A percentile compares a stretch with the other conserved stretches of the same genome.
Evolutionary conservation across 495 filamentous ascomycete genomes (phyloP).

Genomic region (Podospora pseudocomata): DNA sequence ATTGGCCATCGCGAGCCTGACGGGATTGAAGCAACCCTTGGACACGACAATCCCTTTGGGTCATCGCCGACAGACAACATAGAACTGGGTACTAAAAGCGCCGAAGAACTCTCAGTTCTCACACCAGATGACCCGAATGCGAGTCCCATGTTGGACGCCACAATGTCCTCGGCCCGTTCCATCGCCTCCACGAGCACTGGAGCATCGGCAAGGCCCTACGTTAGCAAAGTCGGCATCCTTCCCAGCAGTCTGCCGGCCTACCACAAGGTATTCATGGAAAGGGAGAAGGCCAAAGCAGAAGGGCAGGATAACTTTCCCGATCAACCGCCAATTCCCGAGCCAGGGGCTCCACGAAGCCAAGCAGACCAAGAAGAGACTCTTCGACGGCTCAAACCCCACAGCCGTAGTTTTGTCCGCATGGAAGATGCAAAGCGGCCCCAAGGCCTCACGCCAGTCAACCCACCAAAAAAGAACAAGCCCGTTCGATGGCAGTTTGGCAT

Average conservation of each 20-base stretch:
- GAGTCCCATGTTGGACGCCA: constrained; percentile 35
- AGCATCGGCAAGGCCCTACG: constrained; percentile 50
- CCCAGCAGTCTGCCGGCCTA: constrained; percentile 87
- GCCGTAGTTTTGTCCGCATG: constrained; percentile 56
- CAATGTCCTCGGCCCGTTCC: constrained; percentile 43
- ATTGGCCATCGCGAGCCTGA: constrained; percentile 14
- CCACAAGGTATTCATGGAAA: constrained; percentile 84
- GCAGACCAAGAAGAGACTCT: constrained; percentile 75
- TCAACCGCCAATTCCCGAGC: constrained; percentile 43
- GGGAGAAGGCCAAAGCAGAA: constrained; percentile 50
- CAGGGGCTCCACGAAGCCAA: constrained; percentile 53
- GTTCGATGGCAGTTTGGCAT: constrained; percentile 98
- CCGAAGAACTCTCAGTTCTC: constrained; percentile 20
- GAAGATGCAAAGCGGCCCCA: constrained; percentile 64
- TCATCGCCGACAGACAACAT: constrained; percentile 27
- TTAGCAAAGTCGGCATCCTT: constrained; percentile 82
- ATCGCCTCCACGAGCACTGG: constrained; percentile 43
- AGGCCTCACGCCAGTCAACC: constrained; percentile 55
- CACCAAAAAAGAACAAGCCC: constrained; percentile 60
- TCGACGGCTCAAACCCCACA: constrained; percentile 75
- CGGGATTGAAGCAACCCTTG: constrained; percentile 25
- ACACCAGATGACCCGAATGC: constrained; percentile 22
- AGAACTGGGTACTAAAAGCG: constrained; percentile 23
- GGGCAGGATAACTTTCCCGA: constrained; percentile 37
- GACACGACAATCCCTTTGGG: constrained; percentile 38